phyloP scores from a whole-genome alignment of 192 early-diverging fungal genomes.

The Coemansia sp. region DNA sequence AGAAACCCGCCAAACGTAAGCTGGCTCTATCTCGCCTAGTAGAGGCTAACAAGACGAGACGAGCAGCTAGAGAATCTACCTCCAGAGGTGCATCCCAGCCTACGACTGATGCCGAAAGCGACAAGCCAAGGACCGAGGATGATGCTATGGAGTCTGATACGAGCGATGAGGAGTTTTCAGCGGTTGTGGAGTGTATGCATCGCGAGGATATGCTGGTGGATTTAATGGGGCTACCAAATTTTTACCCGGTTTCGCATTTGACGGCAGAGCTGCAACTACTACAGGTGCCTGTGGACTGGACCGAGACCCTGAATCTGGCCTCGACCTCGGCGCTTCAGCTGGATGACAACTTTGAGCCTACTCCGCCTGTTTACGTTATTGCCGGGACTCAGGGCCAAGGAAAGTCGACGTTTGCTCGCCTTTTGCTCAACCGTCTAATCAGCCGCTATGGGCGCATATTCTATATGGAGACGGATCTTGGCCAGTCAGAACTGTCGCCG shows the following conservation, averaged over 20 bases:
- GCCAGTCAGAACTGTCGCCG: constrained; percentile 87
- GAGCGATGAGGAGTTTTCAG: constrained; percentile 4
- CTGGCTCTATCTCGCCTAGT: constrained; percentile 6
- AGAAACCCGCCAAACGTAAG: constrained; percentile 19
- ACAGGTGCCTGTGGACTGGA: constrained; percentile 40
- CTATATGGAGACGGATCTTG: constrained; percentile 89
- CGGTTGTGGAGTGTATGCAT: constrained; percentile 11
- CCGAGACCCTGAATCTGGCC: constrained; percentile 24
- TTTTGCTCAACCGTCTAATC: constrained; percentile 74
- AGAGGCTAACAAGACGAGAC: constrained; percentile 8
- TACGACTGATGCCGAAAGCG: constrained; percentile 6
- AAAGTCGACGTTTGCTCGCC: constrained; percentile 85
- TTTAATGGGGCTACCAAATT: constrained; percentile 16
- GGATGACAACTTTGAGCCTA: constrained; percentile 33
- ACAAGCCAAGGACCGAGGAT: constrained; percentile 2
- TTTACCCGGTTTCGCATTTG: constrained; percentile 21
- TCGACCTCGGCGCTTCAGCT: constrained; percentile 22
- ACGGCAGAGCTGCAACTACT: constrained; percentile 39
- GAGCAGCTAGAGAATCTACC: not conserved
- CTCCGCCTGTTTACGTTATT: constrained; percentile 59
- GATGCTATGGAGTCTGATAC: constrained; percentile 8
- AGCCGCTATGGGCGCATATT: constrained; percentile 67
- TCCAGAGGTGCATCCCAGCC: not conserved
- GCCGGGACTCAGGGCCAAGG: constrained; percentile 81
- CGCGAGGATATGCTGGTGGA: constrained; percentile 4